phyloP scores from a whole-genome alignment of 352 stramenopile genomes.

The Pythium guiyangense region DNA sequence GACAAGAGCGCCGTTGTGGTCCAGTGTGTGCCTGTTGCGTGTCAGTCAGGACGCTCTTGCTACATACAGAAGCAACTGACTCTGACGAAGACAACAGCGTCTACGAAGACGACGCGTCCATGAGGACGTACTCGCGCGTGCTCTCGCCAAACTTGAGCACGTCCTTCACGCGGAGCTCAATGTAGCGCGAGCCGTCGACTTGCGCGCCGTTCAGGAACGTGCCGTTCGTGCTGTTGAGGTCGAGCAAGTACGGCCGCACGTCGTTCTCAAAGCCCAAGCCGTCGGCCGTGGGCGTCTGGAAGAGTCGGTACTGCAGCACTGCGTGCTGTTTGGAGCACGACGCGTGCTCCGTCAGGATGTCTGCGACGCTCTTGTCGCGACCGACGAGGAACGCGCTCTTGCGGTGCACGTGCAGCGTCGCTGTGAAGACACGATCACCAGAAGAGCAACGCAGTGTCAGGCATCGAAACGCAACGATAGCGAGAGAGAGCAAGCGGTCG shows the following conservation, averaged over 20 bases:
- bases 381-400: slow-evolving; percentile 95
- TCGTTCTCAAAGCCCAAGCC: slow-evolving; percentile 53
- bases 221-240: slow-evolving; percentile 96
- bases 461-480: background rate
- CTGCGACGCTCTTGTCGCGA: slow-evolving; percentile 91
- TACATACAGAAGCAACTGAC: background rate
- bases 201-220: slow-evolving; percentile 96
- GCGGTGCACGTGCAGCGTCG: slow-evolving; percentile 93
- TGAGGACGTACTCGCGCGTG: slow-evolving; percentile 97
- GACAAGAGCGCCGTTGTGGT: no score
- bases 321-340: slow-evolving; percentile 97
- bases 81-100: background rate
- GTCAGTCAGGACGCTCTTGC: no score
- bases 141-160: slow-evolving; percentile 95
- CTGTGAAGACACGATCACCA: slow-evolving; percentile 33
- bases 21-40: no score
- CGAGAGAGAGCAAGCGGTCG: no score
- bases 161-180: slow-evolving; percentile 95
- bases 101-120: slow-evolving; percentile 46
- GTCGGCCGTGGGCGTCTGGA: slow-evolving; percentile 60
- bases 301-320: slow-evolving; percentile 94
- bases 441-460: background rate
- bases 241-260: slow-evolving; percentile 96
- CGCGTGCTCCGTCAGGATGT: slow-evolving; percentile 94
- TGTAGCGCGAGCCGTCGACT: slow-evolving; percentile 94